Conservation (phyloP, 2,329 filamentous ascomycete species). For the Colletotrichum spinosum region DNA sequence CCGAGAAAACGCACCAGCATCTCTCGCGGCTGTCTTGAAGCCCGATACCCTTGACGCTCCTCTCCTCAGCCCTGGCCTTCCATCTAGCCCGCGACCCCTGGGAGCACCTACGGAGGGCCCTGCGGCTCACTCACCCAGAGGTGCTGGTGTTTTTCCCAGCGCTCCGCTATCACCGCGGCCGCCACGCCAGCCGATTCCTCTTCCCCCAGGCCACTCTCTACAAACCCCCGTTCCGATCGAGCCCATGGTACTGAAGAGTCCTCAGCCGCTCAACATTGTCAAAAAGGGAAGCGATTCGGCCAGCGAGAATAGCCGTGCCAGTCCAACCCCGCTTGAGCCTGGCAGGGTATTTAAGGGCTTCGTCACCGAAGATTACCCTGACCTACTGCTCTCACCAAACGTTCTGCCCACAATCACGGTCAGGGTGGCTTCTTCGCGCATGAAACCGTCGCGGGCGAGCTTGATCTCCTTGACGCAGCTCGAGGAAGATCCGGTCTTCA, state of each 20-base stretch:
- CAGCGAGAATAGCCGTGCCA: conserved; percentile 49
- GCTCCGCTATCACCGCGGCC: conserved; percentile 77
- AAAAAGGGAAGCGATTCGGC: conserved; percentile 48
- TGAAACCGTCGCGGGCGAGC: conserved; percentile 91
- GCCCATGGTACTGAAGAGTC: conserved; percentile 51
- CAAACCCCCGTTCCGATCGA: conserved; percentile 59
- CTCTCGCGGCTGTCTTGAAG: conserved; percentile 64
- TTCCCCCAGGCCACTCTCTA: conserved; percentile 77
- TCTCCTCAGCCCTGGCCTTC: conserved; percentile 70
- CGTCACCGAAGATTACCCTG: conserved; percentile 86
- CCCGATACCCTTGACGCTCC: conserved; percentile 51
- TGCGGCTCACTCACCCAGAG: conserved; percentile 69
- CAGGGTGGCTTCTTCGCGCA: conserved; percentile 91
- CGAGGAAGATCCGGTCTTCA: conserved; percentile 95
- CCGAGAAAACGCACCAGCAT: conserved; percentile 57
- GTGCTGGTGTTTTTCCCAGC: conserved; percentile 55
- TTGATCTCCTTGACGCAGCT: conserved; percentile 81
- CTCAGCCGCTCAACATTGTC: conserved; percentile 53
- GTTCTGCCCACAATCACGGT: conserved; percentile 88
- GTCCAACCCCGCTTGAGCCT: conserved; percentile 51
- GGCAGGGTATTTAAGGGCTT: conserved; percentile 79
- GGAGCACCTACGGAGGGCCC: conserved; percentile 38
- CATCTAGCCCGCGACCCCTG: conserved; percentile 68
- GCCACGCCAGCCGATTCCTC: conserved; percentile 77
- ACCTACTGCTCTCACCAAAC: conserved; percentile 87